A percentile compares a stretch with the other conserved stretches of the same genome.
phyloP scores from a whole-genome alignment of 2,329 filamentous ascomycete species.

The Mollisiaceae sp. region DNA sequence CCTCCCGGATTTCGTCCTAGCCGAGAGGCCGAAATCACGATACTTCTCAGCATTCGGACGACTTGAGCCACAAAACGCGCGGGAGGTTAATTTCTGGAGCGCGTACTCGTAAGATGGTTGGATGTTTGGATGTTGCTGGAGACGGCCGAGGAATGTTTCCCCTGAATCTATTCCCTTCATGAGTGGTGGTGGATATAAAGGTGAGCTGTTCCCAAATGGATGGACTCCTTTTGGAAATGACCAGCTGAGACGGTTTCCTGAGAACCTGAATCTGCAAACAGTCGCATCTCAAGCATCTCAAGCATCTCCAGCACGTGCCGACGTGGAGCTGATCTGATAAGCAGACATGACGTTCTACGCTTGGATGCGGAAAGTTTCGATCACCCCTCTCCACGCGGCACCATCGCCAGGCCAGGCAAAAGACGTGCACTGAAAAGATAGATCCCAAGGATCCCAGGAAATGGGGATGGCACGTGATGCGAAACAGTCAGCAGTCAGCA shows the following conservation, averaged over 20 bases:
- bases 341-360: not conserved
- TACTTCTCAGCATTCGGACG: not conserved
- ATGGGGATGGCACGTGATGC: not conserved
- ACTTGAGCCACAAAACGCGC: conserved; percentile 8
- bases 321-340: not conserved
- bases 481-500: not conserved
- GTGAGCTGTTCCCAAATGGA: not conserved
- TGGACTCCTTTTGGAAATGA: not conserved
- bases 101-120: not conserved
- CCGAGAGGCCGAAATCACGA: not conserved
- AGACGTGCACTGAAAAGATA: not conserved
- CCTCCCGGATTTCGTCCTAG: not conserved
- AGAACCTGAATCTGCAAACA: not conserved
- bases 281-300: not conserved
- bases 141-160: not conserved
- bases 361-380: conserved; percentile 11
- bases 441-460: not conserved
- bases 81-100: not conserved
- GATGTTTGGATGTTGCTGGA: conserved; percentile 11
- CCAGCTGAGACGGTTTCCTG: not conserved
- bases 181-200: not conserved
- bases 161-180: not conserved
- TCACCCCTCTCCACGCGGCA: not conserved
- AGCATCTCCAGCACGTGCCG: not conserved
- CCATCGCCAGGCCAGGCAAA: not conserved